phyloP scores from a whole-genome alignment of 805 yeast species.

The Schwanniomyces occidentalis region DNA sequence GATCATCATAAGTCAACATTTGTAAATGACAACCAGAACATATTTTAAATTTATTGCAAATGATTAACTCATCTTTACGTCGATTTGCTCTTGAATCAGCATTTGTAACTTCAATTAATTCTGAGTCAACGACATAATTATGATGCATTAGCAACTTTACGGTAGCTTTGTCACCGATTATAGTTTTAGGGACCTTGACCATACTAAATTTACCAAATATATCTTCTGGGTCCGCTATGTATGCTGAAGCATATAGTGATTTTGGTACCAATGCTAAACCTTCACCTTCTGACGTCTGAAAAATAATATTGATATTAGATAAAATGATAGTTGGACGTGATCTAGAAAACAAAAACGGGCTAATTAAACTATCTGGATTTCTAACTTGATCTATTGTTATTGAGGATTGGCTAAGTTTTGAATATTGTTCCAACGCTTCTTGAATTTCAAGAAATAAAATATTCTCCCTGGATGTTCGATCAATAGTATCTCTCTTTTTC shows the following conservation, averaged over 20 bases:
- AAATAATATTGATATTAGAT: constrained; percentile 20
- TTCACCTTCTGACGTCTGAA: constrained; percentile 35
- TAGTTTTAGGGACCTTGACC: constrained; percentile 37
- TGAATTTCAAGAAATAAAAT: constrained; percentile 25
- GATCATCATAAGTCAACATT: constrained; percentile 40
- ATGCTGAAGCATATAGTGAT: constrained; percentile 16
- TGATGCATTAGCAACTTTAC: constrained; percentile 31
- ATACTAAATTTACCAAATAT: constrained; percentile 20
- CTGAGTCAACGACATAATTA: constrained; percentile 30
- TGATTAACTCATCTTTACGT: constrained; percentile 26
- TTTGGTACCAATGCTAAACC: constrained; percentile 36
- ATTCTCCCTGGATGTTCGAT: constrained; percentile 25
- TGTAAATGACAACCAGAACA: constrained; percentile 48
- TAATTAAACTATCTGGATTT: constrained; percentile 22
- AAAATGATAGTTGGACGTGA: constrained; percentile 16
- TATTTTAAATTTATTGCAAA: constrained; percentile 34
- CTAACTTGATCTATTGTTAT: constrained; percentile 15
- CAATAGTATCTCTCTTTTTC: constrained; percentile 32
- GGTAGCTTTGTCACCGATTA: constrained; percentile 37
- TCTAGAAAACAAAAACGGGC: constrained; percentile 22
- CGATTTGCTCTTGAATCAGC: constrained; percentile 8
- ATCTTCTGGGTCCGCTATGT: constrained; percentile 11
- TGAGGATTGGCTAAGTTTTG: constrained; percentile 1
- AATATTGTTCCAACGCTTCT: constrained; percentile 16
- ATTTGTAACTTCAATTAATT: constrained; percentile 17